phyloP scores from a whole-genome alignment of 345 rosid genomes.

The Bretschneidera sinensis region DNA sequence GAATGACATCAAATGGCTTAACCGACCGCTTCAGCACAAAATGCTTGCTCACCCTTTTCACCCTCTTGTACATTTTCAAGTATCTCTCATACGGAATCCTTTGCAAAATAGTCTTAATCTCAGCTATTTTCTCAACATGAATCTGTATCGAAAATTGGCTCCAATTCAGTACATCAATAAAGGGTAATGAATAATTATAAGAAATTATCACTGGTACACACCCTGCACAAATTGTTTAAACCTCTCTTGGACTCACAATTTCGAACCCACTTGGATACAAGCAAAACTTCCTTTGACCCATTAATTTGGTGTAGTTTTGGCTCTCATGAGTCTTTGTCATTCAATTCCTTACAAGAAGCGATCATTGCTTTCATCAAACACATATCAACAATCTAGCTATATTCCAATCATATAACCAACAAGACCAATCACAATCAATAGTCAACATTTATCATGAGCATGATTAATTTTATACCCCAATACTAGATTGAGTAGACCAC shows the following conservation, averaged over 20 bases:
- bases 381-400: too few species aligned
- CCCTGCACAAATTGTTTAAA: slow-evolving; percentile 36
- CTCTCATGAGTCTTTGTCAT: slow-evolving; percentile 37
- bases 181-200: slow-evolving; percentile 38
- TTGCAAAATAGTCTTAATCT: slow-evolving; percentile 43
- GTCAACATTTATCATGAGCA: too few species aligned
- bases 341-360: too few species aligned
- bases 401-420: too few species aligned
- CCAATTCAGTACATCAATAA: slow-evolving; percentile 53
- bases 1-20: slow-evolving; percentile 42
- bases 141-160: slow-evolving; percentile 37
- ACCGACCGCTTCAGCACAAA: slow-evolving; percentile 49
- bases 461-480: too few species aligned
- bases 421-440: too few species aligned
- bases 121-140: slow-evolving; percentile 29
- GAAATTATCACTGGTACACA: slow-evolving; percentile 50
- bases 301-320: slow-evolving; percentile 31
- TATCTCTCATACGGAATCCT: slow-evolving; percentile 34
- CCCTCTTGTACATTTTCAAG: slow-evolving; percentile 33
- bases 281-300: slow-evolving; percentile 55
- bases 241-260: slow-evolving; percentile 54
- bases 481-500: too few species aligned
- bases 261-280: slow-evolving; percentile 63
- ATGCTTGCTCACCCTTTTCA: slow-evolving; percentile 39
- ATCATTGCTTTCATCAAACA: too few species aligned